Conservation (phyloP, 169 alveolate genomes). For the Plasmodium adleri region DNA sequence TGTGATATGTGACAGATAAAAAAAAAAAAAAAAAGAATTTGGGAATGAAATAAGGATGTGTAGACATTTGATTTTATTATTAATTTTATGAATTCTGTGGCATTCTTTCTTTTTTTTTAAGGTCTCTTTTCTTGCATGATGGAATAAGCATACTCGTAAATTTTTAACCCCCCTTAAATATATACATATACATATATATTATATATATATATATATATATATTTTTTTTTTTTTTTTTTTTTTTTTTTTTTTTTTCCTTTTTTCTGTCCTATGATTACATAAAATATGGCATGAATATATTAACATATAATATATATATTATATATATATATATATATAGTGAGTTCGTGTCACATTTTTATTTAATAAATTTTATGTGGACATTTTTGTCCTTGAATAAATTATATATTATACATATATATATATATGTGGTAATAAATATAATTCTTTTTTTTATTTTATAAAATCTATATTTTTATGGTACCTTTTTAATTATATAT, state of each 20-base stretch:
- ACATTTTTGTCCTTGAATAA: no score
- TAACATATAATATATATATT: no score
- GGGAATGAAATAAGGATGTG: background rate
- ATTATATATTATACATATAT: no score
- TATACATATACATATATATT: no score
- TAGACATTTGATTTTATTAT: background rate
- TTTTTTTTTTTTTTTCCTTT: background rate
- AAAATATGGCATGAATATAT: conserved; percentile 1
- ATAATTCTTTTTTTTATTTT: no score
- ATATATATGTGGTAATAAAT: no score
- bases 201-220: no score
- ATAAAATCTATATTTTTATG: no score
- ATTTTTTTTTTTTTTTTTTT: no score
- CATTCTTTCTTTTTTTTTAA: background rate
- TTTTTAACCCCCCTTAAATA: no score
- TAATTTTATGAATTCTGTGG: background rate
- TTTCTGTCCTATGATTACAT: background rate
- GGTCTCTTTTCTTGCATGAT: background rate
- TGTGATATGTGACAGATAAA: background rate
- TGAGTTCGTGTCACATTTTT: background rate
- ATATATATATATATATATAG: background rate
- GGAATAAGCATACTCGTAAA: no score
- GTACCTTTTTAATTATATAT: no score
- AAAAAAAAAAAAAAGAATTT: background rate
- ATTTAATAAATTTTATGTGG: background rate